Percentiles rank a stretch among this genome's conserved stretches.
These are phyloP conservation scores for Entamoeba nuttalli DNA, from an alignment of 208 protist genomes.

Conservation along the genomic window DNA sequence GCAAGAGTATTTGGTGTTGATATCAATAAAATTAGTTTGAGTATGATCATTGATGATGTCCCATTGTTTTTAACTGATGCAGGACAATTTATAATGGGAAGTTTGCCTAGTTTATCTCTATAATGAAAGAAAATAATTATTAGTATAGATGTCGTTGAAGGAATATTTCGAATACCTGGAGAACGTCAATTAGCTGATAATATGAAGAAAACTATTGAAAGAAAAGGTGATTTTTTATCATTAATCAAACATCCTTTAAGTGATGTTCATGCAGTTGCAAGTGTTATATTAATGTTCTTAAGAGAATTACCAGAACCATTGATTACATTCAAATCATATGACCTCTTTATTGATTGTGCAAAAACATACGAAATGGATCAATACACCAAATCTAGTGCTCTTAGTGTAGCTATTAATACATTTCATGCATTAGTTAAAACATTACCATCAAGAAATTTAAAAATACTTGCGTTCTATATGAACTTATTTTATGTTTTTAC, in stretches of 20 bases:
- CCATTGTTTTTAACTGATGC: neutral
- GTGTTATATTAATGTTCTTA: neutral
- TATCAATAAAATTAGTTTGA: neutral
- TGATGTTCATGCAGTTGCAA: neutral
- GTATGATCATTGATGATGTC: neutral
- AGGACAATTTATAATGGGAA: neutral
- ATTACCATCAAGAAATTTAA: neutral
- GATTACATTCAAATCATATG: neutral
- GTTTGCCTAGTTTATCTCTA: neutral
- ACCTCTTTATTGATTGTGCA: neutral
- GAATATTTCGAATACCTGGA: neutral
- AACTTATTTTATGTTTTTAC: neutral
- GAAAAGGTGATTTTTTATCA: neutral
- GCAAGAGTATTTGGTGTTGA: neutral
- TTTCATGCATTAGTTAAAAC: neutral
- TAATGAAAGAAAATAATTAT: neutral
- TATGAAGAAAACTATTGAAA: neutral
- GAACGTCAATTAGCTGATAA: neutral
- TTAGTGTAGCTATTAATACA: neutral
- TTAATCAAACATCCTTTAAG: neutral
- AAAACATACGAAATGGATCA: neutral
- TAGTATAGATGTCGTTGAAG: neutral
- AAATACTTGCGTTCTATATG: neutral
- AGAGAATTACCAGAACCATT: neutral
- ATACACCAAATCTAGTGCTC: neutral